Base-by-base conservation (phyloP, 371 early-diverging fungal genomes). In the Mucor racemosus region DNA sequence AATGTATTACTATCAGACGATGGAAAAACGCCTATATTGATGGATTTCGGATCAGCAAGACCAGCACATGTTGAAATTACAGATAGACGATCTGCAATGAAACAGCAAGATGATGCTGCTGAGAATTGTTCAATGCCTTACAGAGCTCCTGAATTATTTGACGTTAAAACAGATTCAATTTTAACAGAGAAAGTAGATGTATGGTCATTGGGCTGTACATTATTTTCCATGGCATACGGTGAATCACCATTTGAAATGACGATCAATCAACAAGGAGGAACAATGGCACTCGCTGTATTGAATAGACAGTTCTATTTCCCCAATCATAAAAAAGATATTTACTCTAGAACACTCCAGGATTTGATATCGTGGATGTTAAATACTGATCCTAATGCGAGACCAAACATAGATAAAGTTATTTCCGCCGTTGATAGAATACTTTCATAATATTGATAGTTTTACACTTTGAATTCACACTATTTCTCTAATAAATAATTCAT, bases 111-210 rank as follows among this genome's bases (percentile, higher is more conserved):
- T 58, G 71, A 87, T 26, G 94, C 94, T 10, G 91, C 91, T 0
- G 88, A 91, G 50, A 79, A 87, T 60, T 90, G 90, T 61, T 84
- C 92, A 0, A 89, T 92, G 91, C 86, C 91, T 15, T 93, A 90
- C 56, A 78, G 94, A 26, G 92, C 94, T 4, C 94, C 94, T 0
- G 94, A 93, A 70, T 76, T 93, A 35, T 93, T 93, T 79, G 92
- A 93, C 72, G 92, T 91, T 38, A 89, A 90, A 67, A 78, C 84
- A 0, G 90, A 79, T 2, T 73, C 83, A 0, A 73, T 65, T 7
- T 62, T 93, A 31, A 87, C 88, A 65, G 90, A 91, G 68, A 88
- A 89, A 42, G 90, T 91, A 5, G 94, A 93, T 75, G 82, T 93
- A 6, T 93, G 94, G 94, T 89, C 94, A 6, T 75, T 93, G 17